Percentiles rank a stretch among this genome's conserved stretches.
Evolutionary conservation across 768 basidiomycete species (phyloP).

Genomic region (Hydnomerulius pinastri): DNA sequence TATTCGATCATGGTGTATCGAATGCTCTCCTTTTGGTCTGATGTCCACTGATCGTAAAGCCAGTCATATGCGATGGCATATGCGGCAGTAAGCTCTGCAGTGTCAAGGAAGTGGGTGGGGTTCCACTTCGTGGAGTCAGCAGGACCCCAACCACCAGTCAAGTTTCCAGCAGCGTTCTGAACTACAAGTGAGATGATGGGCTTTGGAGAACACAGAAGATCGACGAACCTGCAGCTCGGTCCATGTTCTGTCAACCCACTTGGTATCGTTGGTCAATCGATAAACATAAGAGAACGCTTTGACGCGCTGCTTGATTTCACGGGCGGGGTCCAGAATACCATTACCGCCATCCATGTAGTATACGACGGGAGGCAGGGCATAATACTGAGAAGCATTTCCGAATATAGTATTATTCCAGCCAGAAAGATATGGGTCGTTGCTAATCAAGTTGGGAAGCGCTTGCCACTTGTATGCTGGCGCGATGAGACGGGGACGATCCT

Average conservation of each 20-base stretch:
- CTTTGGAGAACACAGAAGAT: not conserved
- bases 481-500: slow-evolving; percentile 87
- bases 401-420: slow-evolving; percentile 93
- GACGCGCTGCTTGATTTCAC: slow-evolving; percentile 86
- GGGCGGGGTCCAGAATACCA: slow-evolving; percentile 90
- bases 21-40: slow-evolving; percentile 70
- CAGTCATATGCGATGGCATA: slow-evolving; percentile 96
- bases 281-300: slow-evolving; percentile 93
- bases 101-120: slow-evolving; percentile 85
- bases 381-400: slow-evolving; percentile 80
- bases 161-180: slow-evolving; percentile 74
- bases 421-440: slow-evolving; percentile 80
- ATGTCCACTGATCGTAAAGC: slow-evolving; percentile 84
- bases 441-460: slow-evolving; percentile 75
- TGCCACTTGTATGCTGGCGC: slow-evolving; percentile 93
- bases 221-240: slow-evolving; percentile 75
- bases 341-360: slow-evolving; percentile 82
- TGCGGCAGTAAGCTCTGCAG: slow-evolving; percentile 86
- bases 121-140: slow-evolving; percentile 76
- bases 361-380: slow-evolving; percentile 56
- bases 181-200: not conserved
- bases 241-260: slow-evolving; percentile 88
- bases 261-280: slow-evolving; percentile 88
- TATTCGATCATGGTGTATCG: slow-evolving; percentile 71
- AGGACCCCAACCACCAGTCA: slow-evolving; percentile 65